Evolutionary conservation across 176 grass and related monocot genomes (phyloP), one percentile per base, ranked within the genome.

Genomic region (Aegilops sharonensis): DNA sequence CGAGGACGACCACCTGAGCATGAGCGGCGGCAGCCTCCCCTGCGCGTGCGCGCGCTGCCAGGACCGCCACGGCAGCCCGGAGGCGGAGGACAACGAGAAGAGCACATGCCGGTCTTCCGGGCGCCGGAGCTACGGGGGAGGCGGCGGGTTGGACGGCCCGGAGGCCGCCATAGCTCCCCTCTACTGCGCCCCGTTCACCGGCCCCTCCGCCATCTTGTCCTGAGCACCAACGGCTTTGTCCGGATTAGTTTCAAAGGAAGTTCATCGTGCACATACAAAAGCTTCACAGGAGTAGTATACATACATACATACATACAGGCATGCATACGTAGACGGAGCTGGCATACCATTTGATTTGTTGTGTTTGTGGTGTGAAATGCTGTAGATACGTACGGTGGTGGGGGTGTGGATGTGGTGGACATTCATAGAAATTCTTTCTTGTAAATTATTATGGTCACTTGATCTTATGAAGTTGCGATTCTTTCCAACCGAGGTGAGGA

Each of bases 181-280:
- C 15, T 78, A 54, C 78, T 86, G 57, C 31, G 54, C 81, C 17
- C 85, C 91, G 24, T 83, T 89, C 81, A 11, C 88, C 4, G 35
- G 84, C 45, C 66, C 89, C 43, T 60, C 89, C 1, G 61, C 81
- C 42, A 82, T 91, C 66, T 18, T 90, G 25, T 88, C 88, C 40
- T 94, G 78, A 92, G 18, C 0, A 56, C 17, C 17, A 8, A 8
- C 14, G 76, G 21, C 83, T 70, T 6, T 60, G 47, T 14, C n/a
- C 82, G 15, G 43, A 20, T 15, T 11, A 48, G 35, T 25, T 42
- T 2, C 35, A 6, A 5, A 45, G 39, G 29, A 65, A 31, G 30
- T 0, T 57, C 52, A 59, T 8, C 9, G 6, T 27, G 15, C 5
- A 30, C 60, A 18, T 61, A 14, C 20, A 78, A 39, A 24, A 2